These are phyloP conservation scores for Aspergillus steynii DNA, from an alignment of 495 filamentous ascomycete species.

Conservation along the genomic window DNA sequence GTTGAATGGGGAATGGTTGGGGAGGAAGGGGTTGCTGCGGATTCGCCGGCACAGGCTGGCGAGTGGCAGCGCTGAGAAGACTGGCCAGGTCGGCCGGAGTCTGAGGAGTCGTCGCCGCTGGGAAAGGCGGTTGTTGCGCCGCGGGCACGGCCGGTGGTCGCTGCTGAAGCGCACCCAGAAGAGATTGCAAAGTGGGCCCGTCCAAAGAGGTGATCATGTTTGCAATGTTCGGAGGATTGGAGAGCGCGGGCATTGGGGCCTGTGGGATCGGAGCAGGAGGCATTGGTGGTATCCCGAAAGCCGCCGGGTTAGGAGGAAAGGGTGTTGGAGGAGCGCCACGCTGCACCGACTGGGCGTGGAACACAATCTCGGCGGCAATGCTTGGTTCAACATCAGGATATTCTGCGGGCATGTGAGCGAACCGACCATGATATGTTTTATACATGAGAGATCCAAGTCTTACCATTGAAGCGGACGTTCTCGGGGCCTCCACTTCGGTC, in stretches of 20 bases:
- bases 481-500: conserved; percentile 69
- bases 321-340: conserved; percentile 43
- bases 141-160: conserved; percentile 46
- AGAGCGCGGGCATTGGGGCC: conserved; percentile 30
- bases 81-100: conserved; percentile 58
- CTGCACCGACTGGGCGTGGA: conserved; percentile 68
- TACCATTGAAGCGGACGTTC: conserved; percentile 76
- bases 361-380: conserved; percentile 76
- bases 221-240: conserved; percentile 43
- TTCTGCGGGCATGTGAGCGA: conserved; percentile 44
- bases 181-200: conserved; percentile 67
- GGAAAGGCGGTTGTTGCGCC: conserved; percentile 36
- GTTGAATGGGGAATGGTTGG: conserved; percentile 37
- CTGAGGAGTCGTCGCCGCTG: conserved; percentile 33
- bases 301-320: conserved; percentile 41
- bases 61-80: conserved; percentile 51
- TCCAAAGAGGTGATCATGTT: conserved; percentile 63
- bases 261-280: conserved; percentile 39
- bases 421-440: neutral
- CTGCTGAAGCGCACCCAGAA: conserved; percentile 60
- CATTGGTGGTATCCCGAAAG: conserved; percentile 45
- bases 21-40: conserved; percentile 35
- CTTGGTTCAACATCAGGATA: conserved; percentile 78
- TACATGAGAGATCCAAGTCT: conserved; percentile 14
- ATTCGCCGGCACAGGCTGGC: conserved; percentile 39